These are phyloP conservation scores for Cornus suecica DNA, from an alignment of 148 eudicot genomes.

Conservation along the genomic window DNA sequence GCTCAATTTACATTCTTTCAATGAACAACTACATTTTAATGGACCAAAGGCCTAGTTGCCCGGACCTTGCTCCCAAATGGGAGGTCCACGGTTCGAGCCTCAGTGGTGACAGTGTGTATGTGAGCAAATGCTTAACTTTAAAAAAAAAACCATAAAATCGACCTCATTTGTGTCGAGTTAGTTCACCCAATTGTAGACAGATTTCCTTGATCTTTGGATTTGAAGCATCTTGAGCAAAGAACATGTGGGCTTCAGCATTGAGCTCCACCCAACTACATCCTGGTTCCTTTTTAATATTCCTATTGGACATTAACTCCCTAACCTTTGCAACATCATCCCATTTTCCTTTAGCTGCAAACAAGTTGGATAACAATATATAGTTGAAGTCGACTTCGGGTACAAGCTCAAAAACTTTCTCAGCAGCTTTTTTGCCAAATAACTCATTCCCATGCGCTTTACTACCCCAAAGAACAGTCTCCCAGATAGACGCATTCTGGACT, in stretches of 20 bases:
- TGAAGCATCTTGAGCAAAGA: conserved; percentile 28
- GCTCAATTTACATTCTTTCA: no score
- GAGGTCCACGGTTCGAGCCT: no score
- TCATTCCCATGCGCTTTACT: conserved; percentile 25
- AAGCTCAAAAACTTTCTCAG: conserved; percentile 22
- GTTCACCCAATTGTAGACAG: conserved; percentile 20
- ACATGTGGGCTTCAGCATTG: conserved; percentile 27
- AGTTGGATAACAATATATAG: conserved; percentile 24
- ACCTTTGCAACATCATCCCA: conserved; percentile 31
- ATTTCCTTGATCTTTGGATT: conserved; percentile 19
- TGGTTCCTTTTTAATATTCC: conserved; percentile 31
- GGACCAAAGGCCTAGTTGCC: no score
- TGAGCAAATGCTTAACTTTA: no score
- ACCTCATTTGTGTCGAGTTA: background rate
- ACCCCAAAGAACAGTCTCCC: conserved; percentile 34
- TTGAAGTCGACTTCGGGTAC: conserved; percentile 22
- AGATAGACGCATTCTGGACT: conserved; percentile 24
- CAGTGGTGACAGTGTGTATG: no score
- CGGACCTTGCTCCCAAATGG: no score
- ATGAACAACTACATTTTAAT: no score
- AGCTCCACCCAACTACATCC: conserved; percentile 32
- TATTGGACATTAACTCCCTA: conserved; percentile 22
- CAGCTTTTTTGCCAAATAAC: conserved; percentile 29
- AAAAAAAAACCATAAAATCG: no score
- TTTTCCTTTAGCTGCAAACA: conserved; percentile 26